Percentiles rank a stretch among this genome's conserved stretches.
Conservation (phyloP, 345 rosid species). For the Hibiscus syriacus region DNA sequence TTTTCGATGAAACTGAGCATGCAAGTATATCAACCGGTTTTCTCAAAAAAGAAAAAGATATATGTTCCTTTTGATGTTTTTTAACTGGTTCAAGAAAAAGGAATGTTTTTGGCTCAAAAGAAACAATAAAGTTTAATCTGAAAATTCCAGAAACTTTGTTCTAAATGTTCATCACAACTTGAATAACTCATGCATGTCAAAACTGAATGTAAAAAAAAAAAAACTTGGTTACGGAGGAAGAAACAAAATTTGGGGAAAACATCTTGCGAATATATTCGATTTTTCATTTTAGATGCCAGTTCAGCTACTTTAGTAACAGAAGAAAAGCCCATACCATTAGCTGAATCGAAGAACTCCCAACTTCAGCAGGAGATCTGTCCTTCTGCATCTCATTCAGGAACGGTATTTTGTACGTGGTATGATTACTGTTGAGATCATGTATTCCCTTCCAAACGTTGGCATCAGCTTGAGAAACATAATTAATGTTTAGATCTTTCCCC, state of each 20-base stretch:
- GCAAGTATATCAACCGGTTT: not conserved
- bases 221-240: not conserved
- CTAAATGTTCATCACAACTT: not conserved
- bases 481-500: conserved; percentile 31
- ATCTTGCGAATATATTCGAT: no score
- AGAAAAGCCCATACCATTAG: conserved; percentile 39
- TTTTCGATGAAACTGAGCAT: not conserved
- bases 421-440: conserved; percentile 27
- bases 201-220: not conserved
- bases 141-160: not conserved
- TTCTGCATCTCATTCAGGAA: conserved; percentile 30
- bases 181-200: not conserved
- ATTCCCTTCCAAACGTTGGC: conserved; percentile 25
- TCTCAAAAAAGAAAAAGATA: not conserved
- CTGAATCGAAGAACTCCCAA: conserved; percentile 28
- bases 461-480: conserved; percentile 27
- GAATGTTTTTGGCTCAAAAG: no score
- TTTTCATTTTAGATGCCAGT: not conserved
- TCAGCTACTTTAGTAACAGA: conserved; percentile 1
- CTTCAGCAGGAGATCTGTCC: no score
- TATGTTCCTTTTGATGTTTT: not conserved
- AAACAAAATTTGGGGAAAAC: not conserved
- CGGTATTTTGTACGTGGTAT: conserved; percentile 16
- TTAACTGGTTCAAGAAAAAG: no score
- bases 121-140: no score